Percentiles rank a stretch among this genome's conserved stretches.
Conservation (phyloP, 257 asterid genomes). For the Mitragyna speciosa region DNA sequence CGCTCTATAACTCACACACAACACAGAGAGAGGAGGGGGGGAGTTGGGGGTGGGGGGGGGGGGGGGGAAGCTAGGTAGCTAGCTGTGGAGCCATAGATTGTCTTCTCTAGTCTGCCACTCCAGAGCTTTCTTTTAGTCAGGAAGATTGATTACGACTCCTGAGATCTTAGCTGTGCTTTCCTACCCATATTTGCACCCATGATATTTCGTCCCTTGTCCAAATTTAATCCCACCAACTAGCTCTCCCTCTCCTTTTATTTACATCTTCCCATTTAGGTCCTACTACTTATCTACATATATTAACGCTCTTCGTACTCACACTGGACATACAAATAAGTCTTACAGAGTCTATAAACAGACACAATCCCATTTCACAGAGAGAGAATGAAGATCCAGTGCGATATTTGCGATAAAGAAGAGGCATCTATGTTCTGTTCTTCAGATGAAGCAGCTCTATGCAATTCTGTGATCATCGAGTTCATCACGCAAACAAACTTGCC, state of each 20-base stretch:
- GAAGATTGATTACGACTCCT: slow-evolving; percentile 23
- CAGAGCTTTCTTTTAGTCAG: slow-evolving; percentile 43
- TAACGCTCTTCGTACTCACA: background rate
- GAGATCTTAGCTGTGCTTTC: slow-evolving; percentile 44
- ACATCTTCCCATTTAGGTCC: background rate
- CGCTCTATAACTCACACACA: slow-evolving; percentile 15
- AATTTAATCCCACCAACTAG: slow-evolving; percentile 35
- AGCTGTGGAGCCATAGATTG: background rate
- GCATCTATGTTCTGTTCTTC: slow-evolving; percentile 75
- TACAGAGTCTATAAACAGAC: background rate
- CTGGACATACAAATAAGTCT: background rate
- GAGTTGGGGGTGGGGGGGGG: too few species aligned
- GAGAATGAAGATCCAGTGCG: slow-evolving; percentile 76
- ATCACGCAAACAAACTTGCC: slow-evolving; percentile 74
- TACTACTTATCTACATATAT: background rate
- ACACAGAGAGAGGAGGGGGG: background rate
- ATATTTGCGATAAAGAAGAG: slow-evolving; percentile 70
- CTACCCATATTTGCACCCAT: slow-evolving; percentile 58
- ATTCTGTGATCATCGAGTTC: slow-evolving; percentile 66
- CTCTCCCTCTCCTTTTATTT: slow-evolving; percentile 1
- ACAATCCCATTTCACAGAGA: background rate
- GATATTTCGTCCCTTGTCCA: slow-evolving; percentile 45
- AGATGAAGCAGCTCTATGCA: slow-evolving; percentile 85
- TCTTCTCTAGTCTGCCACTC: slow-evolving; percentile 23
- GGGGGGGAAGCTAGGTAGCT: background rate